phyloP scores from a whole-genome alignment of 129 eudicot genomes.

The Flaveria robusta region DNA sequence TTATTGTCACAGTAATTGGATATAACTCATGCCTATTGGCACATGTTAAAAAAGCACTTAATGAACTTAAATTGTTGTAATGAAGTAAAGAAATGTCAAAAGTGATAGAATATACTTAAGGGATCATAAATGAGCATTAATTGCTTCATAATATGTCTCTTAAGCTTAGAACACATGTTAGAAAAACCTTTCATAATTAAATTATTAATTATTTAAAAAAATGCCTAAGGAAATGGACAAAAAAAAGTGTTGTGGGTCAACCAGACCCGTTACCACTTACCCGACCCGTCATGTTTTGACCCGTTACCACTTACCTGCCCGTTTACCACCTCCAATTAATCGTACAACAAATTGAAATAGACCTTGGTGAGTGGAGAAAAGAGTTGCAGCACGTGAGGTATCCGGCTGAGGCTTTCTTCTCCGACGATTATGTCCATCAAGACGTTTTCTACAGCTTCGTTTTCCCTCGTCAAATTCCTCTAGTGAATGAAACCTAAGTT shows the following conservation, averaged over 20 bases:
- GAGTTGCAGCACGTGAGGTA: constrained; percentile 40
- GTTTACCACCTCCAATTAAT: neutral
- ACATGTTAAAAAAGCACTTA: neutral
- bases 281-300: neutral
- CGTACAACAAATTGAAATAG: neutral
- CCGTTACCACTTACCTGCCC: neutral
- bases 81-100: neutral
- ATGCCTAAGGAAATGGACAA: neutral
- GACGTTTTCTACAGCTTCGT: constrained; percentile 62
- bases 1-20: neutral
- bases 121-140: neutral
- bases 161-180: neutral
- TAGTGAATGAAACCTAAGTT: constrained; percentile 52
- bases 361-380: constrained; percentile 53
- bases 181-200: neutral
- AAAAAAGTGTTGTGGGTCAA: neutral
- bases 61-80: neutral
- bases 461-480: constrained; percentile 64
- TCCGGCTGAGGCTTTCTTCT: constrained; percentile 62
- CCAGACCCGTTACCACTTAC: neutral
- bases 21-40: neutral
- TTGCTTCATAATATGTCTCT: neutral
- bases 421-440: constrained; percentile 64
- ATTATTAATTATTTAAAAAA: neutral
- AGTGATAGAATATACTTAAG: neutral